Conservation (phyloP, 768 basidiomycete species). For the Amanita brunnescens region DNA sequence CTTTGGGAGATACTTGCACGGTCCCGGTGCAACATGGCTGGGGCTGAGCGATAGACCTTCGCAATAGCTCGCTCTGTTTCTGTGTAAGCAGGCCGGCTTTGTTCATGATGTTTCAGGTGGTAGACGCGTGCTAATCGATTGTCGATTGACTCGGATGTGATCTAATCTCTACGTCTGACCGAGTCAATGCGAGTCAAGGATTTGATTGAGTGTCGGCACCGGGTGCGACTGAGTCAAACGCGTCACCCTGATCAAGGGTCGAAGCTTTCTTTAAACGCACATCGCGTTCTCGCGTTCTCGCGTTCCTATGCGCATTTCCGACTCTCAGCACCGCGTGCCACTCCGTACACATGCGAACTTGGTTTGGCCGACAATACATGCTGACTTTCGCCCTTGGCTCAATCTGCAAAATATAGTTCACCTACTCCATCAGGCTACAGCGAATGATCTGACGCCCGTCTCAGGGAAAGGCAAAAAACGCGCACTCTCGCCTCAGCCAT, state of each 20-base stretch:
- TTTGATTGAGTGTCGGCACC: not conserved
- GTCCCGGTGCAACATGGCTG: not conserved
- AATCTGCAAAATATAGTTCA: slow-evolving; percentile 4
- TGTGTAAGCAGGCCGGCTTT: not conserved
- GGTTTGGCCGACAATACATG: not conserved
- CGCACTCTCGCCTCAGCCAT: not conserved
- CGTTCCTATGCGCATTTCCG: slow-evolving; percentile 1
- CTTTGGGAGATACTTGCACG: not conserved
- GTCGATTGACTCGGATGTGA: too few relatives aligned
- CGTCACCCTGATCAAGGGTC: not conserved
- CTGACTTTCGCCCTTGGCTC: slow-evolving; percentile 1
- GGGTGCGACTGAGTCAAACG: not conserved
- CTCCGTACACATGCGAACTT: not conserved
- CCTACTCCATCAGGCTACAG: not conserved
- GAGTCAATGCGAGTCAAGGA: not conserved
- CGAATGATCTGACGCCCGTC: not conserved
- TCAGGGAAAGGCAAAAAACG: slow-evolving; percentile 4
- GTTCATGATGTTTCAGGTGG: too few relatives aligned
- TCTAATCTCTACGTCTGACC: not conserved
- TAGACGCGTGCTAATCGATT: too few relatives aligned
- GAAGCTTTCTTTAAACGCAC: too few relatives aligned
- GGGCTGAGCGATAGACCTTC: not conserved
- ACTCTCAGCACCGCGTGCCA: slow-evolving; percentile 2
- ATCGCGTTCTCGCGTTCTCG: not conserved
- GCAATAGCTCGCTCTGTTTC: not conserved